Evolutionary conservation across 1,139 yeast species (phyloP).

Genomic region (Pichia sp.): DNA sequence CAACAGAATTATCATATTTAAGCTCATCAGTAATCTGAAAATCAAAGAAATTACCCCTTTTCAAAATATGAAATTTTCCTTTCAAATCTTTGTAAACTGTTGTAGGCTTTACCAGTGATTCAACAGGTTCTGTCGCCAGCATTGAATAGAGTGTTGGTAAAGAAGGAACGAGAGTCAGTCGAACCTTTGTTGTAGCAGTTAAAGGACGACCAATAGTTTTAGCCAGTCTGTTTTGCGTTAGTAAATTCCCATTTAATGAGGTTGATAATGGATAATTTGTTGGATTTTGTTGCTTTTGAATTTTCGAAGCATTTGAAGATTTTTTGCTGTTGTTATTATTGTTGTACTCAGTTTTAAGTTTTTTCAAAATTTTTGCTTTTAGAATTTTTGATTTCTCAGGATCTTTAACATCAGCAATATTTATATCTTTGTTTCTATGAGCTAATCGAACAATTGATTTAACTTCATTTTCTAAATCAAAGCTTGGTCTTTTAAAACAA

Average conservation of each 20-base stretch:
- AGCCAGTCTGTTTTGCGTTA: neutral
- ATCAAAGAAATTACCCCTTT: conserved; percentile 19
- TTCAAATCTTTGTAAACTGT: conserved; percentile 1
- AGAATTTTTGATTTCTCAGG: neutral
- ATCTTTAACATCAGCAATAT: conserved; percentile 6
- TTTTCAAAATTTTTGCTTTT: conserved; percentile 5
- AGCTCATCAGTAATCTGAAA: conserved; percentile 17
- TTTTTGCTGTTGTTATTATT: too few relatives aligned
- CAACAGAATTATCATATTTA: conserved; percentile 32
- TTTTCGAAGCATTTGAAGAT: neutral
- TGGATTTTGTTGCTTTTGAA: too few relatives aligned
- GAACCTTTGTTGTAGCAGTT: conserved; percentile 45
- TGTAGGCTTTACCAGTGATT: neutral
- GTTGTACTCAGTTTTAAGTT: conserved; percentile 4
- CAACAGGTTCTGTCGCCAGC: conserved; percentile 32
- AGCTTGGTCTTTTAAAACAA: conserved; percentile 1
- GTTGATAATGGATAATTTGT: too few relatives aligned
- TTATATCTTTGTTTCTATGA: conserved; percentile 10
- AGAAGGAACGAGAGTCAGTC: conserved; percentile 40
- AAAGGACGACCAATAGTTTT: conserved; percentile 37
- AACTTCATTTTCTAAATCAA: conserved; percentile 3
- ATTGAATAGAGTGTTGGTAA: conserved; percentile 38
- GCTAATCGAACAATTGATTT: conserved; percentile 8
- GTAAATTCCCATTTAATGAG: too few relatives aligned
- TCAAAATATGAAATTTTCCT: conserved; percentile 21